These are phyloP conservation scores for Xylaria hypoxylon DNA, from an alignment of 2,329 filamentous ascomycete genomes.

Conservation along the genomic window DNA sequence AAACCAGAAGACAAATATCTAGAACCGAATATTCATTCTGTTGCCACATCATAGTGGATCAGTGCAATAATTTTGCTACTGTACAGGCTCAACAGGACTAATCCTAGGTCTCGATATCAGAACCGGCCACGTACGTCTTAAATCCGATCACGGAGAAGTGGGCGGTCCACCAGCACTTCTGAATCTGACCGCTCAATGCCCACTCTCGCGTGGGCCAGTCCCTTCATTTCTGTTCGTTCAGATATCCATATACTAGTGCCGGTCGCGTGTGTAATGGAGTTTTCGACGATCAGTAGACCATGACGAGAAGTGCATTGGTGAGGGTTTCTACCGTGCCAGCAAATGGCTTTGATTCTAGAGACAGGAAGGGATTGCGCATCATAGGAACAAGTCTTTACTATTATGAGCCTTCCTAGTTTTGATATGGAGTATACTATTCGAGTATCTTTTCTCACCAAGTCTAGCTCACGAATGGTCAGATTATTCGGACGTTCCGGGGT, in stretches of 20 bases:
- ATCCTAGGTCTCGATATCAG: constrained; percentile 4
- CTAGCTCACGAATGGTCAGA: constrained; percentile 12
- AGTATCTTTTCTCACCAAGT: background rate
- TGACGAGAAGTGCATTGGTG: background rate
- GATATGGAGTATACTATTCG: constrained; percentile 2
- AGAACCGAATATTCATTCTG: background rate
- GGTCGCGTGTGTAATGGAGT: background rate
- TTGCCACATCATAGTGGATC: background rate
- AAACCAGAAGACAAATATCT: background rate
- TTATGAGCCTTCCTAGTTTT: background rate
- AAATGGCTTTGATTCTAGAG: background rate
- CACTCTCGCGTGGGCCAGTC: constrained; percentile 7
- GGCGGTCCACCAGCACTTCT: background rate
- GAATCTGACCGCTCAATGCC: background rate
- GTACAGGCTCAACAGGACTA: background rate
- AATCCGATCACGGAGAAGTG: constrained; percentile 15
- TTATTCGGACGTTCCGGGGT: constrained; percentile 9
- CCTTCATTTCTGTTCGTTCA: background rate
- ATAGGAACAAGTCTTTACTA: background rate
- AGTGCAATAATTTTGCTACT: background rate
- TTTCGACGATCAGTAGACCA: no score
- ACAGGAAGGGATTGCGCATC: background rate
- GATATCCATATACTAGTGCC: no score
- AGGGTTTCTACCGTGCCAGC: background rate
- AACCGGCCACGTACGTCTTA: background rate